Evolutionary conservation across 805 yeast genomes (phyloP), one percentile per base, ranked within the genome.

Genomic region (Pichia manshurica): DNA sequence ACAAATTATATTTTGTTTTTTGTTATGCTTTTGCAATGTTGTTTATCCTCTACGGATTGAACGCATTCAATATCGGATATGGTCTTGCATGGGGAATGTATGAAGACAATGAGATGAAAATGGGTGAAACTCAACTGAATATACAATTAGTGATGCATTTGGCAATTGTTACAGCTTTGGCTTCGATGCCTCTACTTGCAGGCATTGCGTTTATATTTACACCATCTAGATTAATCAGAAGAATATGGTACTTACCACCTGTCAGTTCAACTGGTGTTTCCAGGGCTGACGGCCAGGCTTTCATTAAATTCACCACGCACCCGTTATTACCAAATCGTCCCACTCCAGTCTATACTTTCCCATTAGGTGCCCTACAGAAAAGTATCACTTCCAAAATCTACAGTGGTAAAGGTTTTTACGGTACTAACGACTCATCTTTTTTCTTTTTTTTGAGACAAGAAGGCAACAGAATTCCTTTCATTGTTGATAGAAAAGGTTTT

Each of bases 371-470:
- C 42, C 53, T 87, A 44, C 65, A 66, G 29, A 72, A 89, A 50
- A 79, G 81, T 44, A 75, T 74, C 48, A 73, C 76, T 49, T 72
- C 87, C 8, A 79, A 84, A 53, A 79, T 87, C 4, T 87, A 88
- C 80, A 84, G 95, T 0, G 90, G 89, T n/a, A 81, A 82, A 52
- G 96, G 96, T 1, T 82, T 84, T 58, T 87, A 87, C 60, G 95
- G 95, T 0, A 86, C 95, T 1, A 75, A 85, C 22, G 89, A 85
- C 63, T 77, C 80, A 41, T 74, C 85, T 45, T 87, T 87, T 63
- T 81, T 84, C 72, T 83, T 86, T 59, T 76, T 84, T 41, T 64
- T 87, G 54, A 80, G 78, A 62, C 91, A 86, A 57, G 64, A 69
- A 20, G 74, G 75, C 19, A 64, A 60, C 36, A 66, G 69, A 49